Conservation (phyloP, 2,329 filamentous ascomycete species). For the Fusarium lyarnte region DNA sequence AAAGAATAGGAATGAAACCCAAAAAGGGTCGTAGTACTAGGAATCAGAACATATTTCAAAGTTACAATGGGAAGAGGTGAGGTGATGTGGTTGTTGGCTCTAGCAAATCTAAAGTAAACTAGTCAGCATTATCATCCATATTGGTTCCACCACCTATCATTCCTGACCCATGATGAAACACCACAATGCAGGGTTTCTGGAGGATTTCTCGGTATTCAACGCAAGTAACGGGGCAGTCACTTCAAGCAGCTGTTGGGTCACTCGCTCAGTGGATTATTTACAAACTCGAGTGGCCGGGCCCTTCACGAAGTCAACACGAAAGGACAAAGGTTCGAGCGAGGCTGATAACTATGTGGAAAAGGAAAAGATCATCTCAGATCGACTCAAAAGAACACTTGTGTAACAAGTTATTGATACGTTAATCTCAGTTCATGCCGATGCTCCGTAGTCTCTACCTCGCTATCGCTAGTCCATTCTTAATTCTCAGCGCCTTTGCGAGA, state of each 20-base stretch:
- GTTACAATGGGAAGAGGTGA: not conserved
- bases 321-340: not conserved
- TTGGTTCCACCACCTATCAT: conserved; percentile 8
- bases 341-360: not conserved
- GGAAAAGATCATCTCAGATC: not conserved
- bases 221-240: not conserved
- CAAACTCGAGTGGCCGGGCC: not conserved
- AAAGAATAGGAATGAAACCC: not conserved
- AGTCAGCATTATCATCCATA: conserved; percentile 8
- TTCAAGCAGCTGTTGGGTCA: not conserved
- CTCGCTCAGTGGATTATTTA: not conserved
- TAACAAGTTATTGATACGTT: not conserved
- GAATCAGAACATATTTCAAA: not conserved
- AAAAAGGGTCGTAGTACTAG: not conserved
- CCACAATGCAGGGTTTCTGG: not conserved
- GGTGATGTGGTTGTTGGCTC: conserved; percentile 8
- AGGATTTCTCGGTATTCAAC: not conserved
- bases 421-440: conserved; percentile 6
- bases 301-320: not conserved
- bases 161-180: conserved; percentile 9
- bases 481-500: not conserved
- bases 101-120: not conserved
- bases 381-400: not conserved
- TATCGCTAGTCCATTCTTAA: conserved; percentile 12
- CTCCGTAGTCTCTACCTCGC: not conserved